Percentiles rank a stretch among this genome's conserved stretches.
Evolutionary conservation across 2,329 filamentous ascomycete species (phyloP).

Genomic region (Aspergillus arachidicola): DNA sequence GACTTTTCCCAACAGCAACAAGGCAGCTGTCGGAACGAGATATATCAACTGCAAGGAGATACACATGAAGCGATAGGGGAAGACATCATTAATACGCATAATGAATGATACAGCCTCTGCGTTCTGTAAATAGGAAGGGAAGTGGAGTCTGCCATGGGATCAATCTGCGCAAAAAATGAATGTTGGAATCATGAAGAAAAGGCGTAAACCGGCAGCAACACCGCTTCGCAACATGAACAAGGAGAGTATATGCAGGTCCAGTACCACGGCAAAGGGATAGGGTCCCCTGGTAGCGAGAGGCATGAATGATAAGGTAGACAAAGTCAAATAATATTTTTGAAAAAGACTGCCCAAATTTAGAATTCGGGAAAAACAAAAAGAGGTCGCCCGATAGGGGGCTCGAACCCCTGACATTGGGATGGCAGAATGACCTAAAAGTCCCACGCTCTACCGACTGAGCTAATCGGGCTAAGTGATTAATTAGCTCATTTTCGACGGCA

Average conservation of each 20-base stretch:
- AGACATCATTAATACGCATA: too few relatives aligned
- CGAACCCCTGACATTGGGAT: neutral
- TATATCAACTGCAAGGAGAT: neutral
- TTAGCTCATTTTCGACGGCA: rapidly evolving
- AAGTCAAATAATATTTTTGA: too few relatives aligned
- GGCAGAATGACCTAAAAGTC: neutral
- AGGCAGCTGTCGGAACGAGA: neutral
- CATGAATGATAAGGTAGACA: neutral
- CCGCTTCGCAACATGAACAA: too few relatives aligned
- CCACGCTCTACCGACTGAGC: neutral
- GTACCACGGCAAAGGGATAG: neutral
- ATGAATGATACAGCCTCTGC: too few relatives aligned
- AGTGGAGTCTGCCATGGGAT: too few relatives aligned
- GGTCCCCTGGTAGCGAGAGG: neutral
- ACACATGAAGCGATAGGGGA: too few relatives aligned
- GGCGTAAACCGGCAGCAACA: too few relatives aligned
- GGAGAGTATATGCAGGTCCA: neutral
- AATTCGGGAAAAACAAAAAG: neutral
- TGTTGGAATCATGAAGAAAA: too few relatives aligned
- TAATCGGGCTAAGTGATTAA: neutral
- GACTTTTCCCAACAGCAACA: too few relatives aligned
- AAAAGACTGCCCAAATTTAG: too few relatives aligned
- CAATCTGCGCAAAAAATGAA: too few relatives aligned
- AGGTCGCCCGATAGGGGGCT: neutral
- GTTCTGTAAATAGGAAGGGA: too few relatives aligned